Base-by-base conservation (phyloP, 2,329 filamentous ascomycete genomes). In the Pseudogymnoascus sp. region DNA sequence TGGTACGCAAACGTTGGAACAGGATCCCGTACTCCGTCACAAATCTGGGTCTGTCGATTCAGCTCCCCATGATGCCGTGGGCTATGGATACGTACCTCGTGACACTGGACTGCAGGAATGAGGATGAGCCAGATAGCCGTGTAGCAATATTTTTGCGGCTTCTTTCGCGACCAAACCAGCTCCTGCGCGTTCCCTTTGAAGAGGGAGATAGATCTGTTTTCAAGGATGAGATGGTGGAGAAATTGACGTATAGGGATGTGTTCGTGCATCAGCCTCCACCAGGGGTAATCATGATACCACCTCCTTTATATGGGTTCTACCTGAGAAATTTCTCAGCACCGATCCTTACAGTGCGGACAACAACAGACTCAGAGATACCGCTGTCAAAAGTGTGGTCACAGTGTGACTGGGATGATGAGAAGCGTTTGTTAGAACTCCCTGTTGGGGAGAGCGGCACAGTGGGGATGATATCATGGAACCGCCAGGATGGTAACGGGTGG, bases 81-180 rank as follows among this genome's bases (percentile, higher is more conserved):
- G 65, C 61, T 8, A 67, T 67, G 66, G 64, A 67, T 4, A 65
- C 60, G 1, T 69, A 67, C 40, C 42, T 69, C 3, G 66, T 64
- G 2, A 63, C 63, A 9, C 64, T 69, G 6, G 67, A 68, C 45
- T 68, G 64, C 35, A 40, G 65, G 35, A 42, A 27, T 13, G 7
- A 25, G 13, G 21, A 37, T 5, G n/a, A 10, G 31, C 18, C 59
- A 1, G 42, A 61, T 8, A 61, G 40, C 18, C 55, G 63, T 12
- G 42, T 65, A 1, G 64, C 62, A 3, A 65, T 65, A 10, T 63
- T 60, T 39, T 37, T 65, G 13, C 45, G 59, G 15, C 15, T 62
- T n/a, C 42, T 65, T 18, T 36, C 55, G 3, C 42, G 63, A n/a
- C 39, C 59, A 3, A 29, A 52, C 42, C 62, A 64, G 58, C 58